Evolutionary conservation across 75 land plant species (phyloP), one percentile per base, ranked within the genome.

Genomic region (Picea sitchensis): DNA sequence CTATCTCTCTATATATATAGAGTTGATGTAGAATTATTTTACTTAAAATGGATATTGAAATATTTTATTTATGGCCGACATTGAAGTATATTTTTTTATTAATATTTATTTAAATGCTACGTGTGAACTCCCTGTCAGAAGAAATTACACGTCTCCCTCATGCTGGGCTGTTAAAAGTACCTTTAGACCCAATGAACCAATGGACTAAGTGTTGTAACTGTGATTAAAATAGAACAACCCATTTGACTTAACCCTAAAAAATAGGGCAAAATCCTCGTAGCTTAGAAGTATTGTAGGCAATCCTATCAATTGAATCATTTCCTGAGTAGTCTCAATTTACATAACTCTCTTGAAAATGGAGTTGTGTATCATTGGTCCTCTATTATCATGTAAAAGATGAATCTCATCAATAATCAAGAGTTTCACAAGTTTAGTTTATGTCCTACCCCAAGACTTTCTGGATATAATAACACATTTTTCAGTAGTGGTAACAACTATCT

Each of bases 381-480:
- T 86, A 76, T 88, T 93, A 82, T 96, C 99, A 88, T 96, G 97
- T 79, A 94, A 84, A 31, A 96, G 90, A 84, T 96, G 97, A 75
- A 96, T 92, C 76, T 96, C 99, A 87, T 96, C 99, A 83, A 96
- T 86, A 61, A 94, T 94, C 54, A 96, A 80, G 59, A 96, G 92
- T 80, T 90, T 96, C 73, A 96, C 99, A 76, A 94, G 81, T 78
- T 96, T n/a, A 14, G 99, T 96, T 54, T 94, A 92, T 3, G 98
- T 92, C 36, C 98, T 89, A 72, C 94, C 99, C 20, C 97, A 93
- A 63, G 99, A 92, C 80, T 96, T 96, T 57, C 99, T 82, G 4
- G 99, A 94, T 13, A 96, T 89, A 77, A 96, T 96, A 83, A 94
- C 99, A 97, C 99, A 96, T 83, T 96, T 96, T 84, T 96, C 98